These are phyloP conservation scores for Castanea crenata DNA, from an alignment of 306 rosid species.

Conservation along the genomic window DNA sequence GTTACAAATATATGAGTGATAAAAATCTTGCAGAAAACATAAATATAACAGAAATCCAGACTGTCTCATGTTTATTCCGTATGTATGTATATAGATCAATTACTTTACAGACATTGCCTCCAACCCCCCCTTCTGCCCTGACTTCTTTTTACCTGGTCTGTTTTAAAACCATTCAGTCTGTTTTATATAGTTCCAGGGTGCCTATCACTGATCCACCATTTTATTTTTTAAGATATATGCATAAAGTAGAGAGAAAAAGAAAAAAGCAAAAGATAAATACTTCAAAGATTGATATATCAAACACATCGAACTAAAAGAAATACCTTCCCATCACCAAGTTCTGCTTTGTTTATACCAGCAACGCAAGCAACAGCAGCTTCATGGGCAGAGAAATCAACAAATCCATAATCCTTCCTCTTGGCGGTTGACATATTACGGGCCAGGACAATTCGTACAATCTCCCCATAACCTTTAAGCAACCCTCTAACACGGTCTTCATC, in stretches of 20 bases:
- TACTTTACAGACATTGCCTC: background rate
- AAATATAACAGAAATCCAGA: background rate
- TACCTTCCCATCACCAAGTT: conserved; percentile 75
- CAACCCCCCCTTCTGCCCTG: background rate
- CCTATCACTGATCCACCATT: background rate
- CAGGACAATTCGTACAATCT: conserved; percentile 54
- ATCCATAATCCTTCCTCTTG: conserved; percentile 83
- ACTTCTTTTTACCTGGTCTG: background rate
- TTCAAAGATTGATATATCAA: background rate
- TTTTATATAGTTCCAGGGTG: conserved; percentile 4
- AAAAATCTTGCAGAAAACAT: conserved; percentile 1
- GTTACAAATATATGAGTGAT: background rate
- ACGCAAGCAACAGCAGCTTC: conserved; percentile 74
- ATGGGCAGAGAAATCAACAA: conserved; percentile 78
- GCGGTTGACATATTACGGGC: conserved; percentile 70
- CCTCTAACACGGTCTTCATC: conserved; percentile 57
- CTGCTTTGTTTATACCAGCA: conserved; percentile 54
- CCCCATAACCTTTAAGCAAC: conserved; percentile 57
- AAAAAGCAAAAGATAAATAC: conserved; percentile 5
- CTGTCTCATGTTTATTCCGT: too few species aligned
- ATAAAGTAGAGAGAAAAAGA: background rate
- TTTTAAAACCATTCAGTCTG: conserved; percentile 1
- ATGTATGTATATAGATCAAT: background rate
- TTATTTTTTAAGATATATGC: background rate
- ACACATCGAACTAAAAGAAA: conserved; percentile 1